phyloP scores from a whole-genome alignment of 2,329 filamentous ascomycete species.

The Daldinia eschscholtzii region DNA sequence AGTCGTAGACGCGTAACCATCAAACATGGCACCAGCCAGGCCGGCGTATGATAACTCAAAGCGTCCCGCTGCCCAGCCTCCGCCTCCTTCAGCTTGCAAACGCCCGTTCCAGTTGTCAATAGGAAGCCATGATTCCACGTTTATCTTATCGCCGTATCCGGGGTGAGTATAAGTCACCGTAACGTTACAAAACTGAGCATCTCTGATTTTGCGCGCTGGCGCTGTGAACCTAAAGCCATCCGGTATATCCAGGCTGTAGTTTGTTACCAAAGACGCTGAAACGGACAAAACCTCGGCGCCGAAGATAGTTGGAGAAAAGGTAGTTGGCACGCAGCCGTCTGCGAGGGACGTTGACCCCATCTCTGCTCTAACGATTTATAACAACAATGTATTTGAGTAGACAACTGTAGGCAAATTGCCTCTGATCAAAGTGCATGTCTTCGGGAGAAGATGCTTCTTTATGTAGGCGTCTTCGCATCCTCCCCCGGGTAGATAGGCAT shows the following conservation, averaged over 20 bases:
- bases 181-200: constrained; percentile 56
- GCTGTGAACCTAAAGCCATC: not conserved
- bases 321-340: not conserved
- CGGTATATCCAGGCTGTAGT: constrained; percentile 1
- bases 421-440: not conserved
- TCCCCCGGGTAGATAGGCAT: not conserved
- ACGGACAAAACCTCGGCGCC: not conserved
- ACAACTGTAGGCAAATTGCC: not conserved
- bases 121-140: constrained; percentile 55
- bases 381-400: not conserved
- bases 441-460: not conserved
- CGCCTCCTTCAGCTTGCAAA: constrained; percentile 56
- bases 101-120: constrained; percentile 54
- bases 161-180: constrained; percentile 59
- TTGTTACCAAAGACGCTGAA: not conserved
- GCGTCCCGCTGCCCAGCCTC: constrained; percentile 49
- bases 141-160: constrained; percentile 55
- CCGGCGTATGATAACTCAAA: constrained; percentile 12
- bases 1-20: constrained; percentile 46
- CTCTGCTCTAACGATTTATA: not conserved
- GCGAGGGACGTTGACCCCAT: not conserved
- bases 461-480: not conserved
- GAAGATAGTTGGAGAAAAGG: not conserved
- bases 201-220: not conserved
- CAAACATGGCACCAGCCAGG: constrained; percentile 41